A percentile compares a stretch with the other conserved stretches of the same genome.
phyloP scores from a whole-genome alignment of 2,329 filamentous ascomycete species.

The Monosporascus sp. region DNA sequence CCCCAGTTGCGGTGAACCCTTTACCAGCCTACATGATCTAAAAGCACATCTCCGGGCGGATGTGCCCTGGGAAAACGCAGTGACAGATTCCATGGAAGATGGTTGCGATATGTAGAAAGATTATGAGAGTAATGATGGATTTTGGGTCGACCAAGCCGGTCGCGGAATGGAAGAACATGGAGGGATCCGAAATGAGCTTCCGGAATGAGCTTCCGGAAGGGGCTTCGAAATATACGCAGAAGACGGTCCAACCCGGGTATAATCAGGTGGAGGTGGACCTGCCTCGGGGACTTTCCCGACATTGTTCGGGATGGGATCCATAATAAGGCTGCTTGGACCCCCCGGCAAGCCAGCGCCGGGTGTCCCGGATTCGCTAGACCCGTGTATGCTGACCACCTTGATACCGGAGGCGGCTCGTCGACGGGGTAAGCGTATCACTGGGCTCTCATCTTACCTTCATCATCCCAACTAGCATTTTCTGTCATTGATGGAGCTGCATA shows the following conservation, averaged over 20 bases:
- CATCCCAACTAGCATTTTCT: too few relatives aligned
- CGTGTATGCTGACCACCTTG: too few relatives aligned
- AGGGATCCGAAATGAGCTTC: slow-evolving; percentile 22
- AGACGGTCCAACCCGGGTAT: slow-evolving; percentile 19
- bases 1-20: slow-evolving; percentile 19
- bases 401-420: too few relatives aligned
- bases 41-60: slow-evolving; percentile 22
- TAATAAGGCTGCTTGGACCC: too few relatives aligned
- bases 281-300: slow-evolving; percentile 2
- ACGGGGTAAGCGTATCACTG: too few relatives aligned
- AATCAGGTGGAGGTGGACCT: slow-evolving; percentile 20
- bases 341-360: too few relatives aligned
- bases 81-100: slow-evolving; percentile 11
- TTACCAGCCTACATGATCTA: slow-evolving; percentile 18
- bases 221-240: slow-evolving; percentile 12
- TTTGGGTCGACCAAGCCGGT: slow-evolving; percentile 11
- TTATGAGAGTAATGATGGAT: slow-evolving; percentile 17
- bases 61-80: slow-evolving; percentile 20
- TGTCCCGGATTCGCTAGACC: too few relatives aligned
- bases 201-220: slow-evolving; percentile 15
- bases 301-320: too few relatives aligned
- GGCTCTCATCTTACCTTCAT: too few relatives aligned
- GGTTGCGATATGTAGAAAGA: slow-evolving; percentile 26
- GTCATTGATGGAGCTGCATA: background rate
- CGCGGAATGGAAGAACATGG: slow-evolving; percentile 17